Percentiles rank a stretch among this genome's conserved stretches.
Evolutionary conservation across 768 basidiomycete genomes (phyloP).

Genomic region (Lactarius evosmus): DNA sequence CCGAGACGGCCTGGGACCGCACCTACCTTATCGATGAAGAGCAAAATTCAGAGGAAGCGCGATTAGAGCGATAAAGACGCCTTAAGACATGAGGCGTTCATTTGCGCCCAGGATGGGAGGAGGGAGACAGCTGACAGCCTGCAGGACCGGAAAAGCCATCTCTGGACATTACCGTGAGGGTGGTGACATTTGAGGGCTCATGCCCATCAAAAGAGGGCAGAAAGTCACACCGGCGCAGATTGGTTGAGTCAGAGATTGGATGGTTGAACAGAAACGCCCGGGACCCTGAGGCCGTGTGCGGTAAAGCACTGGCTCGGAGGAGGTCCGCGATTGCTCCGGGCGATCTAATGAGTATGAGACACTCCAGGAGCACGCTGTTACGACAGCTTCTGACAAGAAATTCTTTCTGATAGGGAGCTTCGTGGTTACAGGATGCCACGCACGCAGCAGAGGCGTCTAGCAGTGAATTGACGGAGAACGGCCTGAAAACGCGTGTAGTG

Average conservation of each 20-base stretch:
- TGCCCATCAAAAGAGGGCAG: conserved; percentile 9
- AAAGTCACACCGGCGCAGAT: conserved; percentile 12
- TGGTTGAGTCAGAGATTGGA: conserved; percentile 18
- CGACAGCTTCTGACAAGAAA: conserved; percentile 26
- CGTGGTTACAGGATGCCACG: conserved; percentile 25
- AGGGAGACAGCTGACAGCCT: conserved; percentile 27
- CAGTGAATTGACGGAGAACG: conserved; percentile 15
- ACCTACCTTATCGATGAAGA: conserved; percentile 29
- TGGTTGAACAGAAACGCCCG: conserved; percentile 15
- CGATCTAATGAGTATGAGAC: conserved; percentile 23
- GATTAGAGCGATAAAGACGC: conserved; percentile 29
- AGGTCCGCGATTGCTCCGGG: conserved; percentile 28
- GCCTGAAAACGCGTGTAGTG: conserved; percentile 25
- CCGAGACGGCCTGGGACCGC: conserved; percentile 24
- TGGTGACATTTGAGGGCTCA: conserved; percentile 26
- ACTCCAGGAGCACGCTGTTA: conserved; percentile 18
- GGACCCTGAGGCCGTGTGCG: conserved; percentile 18
- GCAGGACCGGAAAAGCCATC: conserved; percentile 25
- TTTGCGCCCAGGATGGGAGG: conserved; percentile 29
- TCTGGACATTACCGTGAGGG: conserved; percentile 25
- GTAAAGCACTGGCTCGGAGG: conserved; percentile 11
- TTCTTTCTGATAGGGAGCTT: conserved; percentile 25
- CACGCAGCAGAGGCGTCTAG: conserved; percentile 18
- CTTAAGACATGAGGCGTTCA: conserved; percentile 29
- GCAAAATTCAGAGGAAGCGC: conserved; percentile 27